Conservation (phyloP, 2,329 filamentous ascomycete species). For the Aspergillus sp. region DNA sequence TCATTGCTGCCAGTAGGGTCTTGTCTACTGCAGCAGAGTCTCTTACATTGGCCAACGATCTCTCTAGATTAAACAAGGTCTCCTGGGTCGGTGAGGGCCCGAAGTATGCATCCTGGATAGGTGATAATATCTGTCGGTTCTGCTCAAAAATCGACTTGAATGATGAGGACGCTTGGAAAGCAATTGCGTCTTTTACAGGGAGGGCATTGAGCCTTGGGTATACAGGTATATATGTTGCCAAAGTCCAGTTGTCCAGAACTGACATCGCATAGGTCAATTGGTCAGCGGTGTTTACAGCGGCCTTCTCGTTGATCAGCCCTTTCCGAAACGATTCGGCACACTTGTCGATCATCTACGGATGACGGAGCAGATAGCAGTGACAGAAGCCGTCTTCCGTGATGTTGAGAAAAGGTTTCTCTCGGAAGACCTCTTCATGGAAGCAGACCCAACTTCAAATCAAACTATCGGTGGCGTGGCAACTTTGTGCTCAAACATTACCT, state of each 20-base stretch:
- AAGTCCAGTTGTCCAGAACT: conserved; percentile 4
- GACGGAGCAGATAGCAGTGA: conserved; percentile 43
- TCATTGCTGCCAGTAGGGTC: conserved; percentile 55
- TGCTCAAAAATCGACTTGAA: conserved; percentile 35
- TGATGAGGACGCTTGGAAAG: conserved; percentile 25
- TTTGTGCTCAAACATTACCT: conserved; percentile 48
- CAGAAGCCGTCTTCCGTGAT: conserved; percentile 42
- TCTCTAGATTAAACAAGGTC: conserved; percentile 16
- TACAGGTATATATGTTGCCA: conserved; percentile 45
- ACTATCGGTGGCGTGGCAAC: conserved; percentile 54
- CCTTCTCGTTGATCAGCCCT: conserved; percentile 25
- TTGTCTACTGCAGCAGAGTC: conserved; percentile 53
- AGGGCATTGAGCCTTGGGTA: conserved; percentile 67
- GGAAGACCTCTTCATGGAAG: conserved; percentile 9
- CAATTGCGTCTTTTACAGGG: conserved; percentile 42
- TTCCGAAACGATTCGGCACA: conserved; percentile 24
- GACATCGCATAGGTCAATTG: conserved; percentile 30
- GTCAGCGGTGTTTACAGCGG: conserved; percentile 33
- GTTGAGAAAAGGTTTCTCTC: conserved; percentile 36
- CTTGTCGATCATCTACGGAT: conserved; percentile 39
- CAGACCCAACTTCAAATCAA: conserved; percentile 10
- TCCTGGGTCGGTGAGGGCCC: conserved; percentile 61
- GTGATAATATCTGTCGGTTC: conserved; percentile 51
- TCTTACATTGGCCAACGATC: conserved; percentile 31
- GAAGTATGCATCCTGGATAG: conserved; percentile 66